Percentiles rank a stretch among this genome's conserved stretches.
Evolutionary conservation across 1,139 yeast genomes (phyloP).

Genomic region (Pichia sp.): DNA sequence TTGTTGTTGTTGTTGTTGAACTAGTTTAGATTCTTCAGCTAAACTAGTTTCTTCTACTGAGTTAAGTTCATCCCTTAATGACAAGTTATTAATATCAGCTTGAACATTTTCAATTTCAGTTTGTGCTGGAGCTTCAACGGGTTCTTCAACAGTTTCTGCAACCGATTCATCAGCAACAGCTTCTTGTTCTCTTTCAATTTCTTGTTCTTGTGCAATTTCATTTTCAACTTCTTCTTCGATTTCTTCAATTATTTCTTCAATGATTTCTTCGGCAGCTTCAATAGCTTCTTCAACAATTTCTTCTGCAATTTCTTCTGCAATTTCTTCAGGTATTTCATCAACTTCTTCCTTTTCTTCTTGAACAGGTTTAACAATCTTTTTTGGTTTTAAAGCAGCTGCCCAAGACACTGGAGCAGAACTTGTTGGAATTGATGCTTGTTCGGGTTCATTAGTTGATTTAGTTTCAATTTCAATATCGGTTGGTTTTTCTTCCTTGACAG

Average conservation of each 20-base stretch:
- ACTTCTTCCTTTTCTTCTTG: conserved; percentile 15
- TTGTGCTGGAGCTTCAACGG: conserved; percentile 6
- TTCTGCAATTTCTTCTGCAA: conserved; percentile 12
- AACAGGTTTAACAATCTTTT: conserved; percentile 18
- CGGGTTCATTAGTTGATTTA: conserved; percentile 27
- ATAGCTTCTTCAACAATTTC: conserved; percentile 18
- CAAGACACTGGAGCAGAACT: conserved; percentile 36
- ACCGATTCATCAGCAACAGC: background rate
- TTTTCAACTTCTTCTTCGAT: conserved; percentile 3
- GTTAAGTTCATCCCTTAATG: background rate
- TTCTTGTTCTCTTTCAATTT: conserved; percentile 3
- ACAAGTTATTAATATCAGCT: background rate
- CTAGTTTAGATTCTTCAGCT: background rate
- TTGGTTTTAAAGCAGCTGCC: conserved; percentile 22
- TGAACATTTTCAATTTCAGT: background rate
- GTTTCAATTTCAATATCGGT: background rate
- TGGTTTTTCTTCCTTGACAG: conserved; percentile 1
- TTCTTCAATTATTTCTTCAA: conserved; percentile 13
- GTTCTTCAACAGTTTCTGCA: conserved; percentile 3
- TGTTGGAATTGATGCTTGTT: conserved; percentile 40
- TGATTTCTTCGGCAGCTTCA: conserved; percentile 12
- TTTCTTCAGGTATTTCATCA: conserved; percentile 6
- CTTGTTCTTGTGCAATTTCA: conserved; percentile 19
- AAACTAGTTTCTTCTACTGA: background rate
- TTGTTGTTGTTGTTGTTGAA: conserved; percentile 8